Percentiles rank a stretch among this genome's conserved stretches.
phyloP scores from a whole-genome alignment of 257 asterid species.

The Coffea canephora region DNA sequence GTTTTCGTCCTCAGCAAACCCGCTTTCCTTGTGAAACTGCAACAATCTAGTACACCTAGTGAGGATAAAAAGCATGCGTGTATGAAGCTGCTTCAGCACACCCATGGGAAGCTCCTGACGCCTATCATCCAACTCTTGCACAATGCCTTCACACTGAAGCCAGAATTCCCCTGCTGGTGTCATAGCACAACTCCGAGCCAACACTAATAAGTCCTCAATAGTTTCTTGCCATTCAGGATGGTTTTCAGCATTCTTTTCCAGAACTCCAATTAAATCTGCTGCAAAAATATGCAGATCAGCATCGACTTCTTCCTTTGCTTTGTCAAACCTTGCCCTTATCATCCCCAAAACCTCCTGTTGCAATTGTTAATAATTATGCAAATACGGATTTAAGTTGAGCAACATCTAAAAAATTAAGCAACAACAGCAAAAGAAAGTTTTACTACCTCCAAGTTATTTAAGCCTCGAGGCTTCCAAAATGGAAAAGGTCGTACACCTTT shows the following conservation, averaged over 20 bases:
- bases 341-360: slow-evolving; percentile 83
- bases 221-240: slow-evolving; percentile 98
- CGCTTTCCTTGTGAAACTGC: slow-evolving; percentile 97
- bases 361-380: slow-evolving; percentile 25
- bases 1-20: slow-evolving; percentile 82
- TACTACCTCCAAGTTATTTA: slow-evolving; percentile 90
- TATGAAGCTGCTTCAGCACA: slow-evolving; percentile 86
- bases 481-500: slow-evolving; percentile 99
- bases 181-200: slow-evolving; percentile 97
- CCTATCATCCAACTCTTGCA: slow-evolving; percentile 93
- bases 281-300: slow-evolving; percentile 94
- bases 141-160: slow-evolving; percentile 99
- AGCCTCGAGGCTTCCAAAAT: slow-evolving; percentile 91
- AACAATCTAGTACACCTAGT: slow-evolving; percentile 94
- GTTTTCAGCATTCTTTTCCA: slow-evolving; percentile 85
- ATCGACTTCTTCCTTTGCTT: slow-evolving; percentile 99
- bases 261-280: slow-evolving; percentile 84
- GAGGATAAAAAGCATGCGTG: slow-evolving; percentile 97
- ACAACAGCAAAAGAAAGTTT: slow-evolving; percentile 13
- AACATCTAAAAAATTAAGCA: slow-evolving; percentile 14
- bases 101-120: slow-evolving; percentile 99
- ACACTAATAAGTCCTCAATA: slow-evolving; percentile 86
- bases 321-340: slow-evolving; percentile 91
- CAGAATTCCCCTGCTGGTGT: slow-evolving; percentile 92
- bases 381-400: slow-evolving; percentile 20